Percentiles rank a stretch among this genome's conserved stretches.
Conservation (phyloP, 2,329 filamentous ascomycete species). For the Verticillium dahliae region DNA sequence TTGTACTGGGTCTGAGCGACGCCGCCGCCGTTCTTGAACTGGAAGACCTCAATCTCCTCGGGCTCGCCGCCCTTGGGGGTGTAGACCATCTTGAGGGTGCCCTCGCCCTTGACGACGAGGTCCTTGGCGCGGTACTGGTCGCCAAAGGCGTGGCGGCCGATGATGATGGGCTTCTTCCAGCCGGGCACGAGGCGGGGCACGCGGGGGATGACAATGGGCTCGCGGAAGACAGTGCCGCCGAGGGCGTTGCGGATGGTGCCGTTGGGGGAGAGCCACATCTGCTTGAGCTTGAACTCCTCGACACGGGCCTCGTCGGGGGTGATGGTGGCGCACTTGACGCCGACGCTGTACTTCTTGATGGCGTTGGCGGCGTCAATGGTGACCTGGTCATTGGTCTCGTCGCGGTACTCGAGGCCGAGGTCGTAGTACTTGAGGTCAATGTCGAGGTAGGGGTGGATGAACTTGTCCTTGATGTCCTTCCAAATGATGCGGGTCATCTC, state of each 20-base stretch:
- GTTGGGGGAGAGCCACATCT: constrained; percentile 98
- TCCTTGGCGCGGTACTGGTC: constrained; percentile 99
- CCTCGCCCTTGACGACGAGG: constrained; percentile 71
- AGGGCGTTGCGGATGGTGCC: constrained; percentile 73
- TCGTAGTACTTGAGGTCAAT: constrained; percentile 99
- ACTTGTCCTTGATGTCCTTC: constrained; percentile 98
- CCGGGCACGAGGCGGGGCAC: constrained; percentile 91
- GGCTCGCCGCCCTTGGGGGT: constrained; percentile 78
- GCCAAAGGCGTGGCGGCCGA: constrained; percentile 95
- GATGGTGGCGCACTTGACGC: constrained; percentile 99
- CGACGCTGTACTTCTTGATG: constrained; percentile 98
- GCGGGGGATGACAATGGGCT: constrained; percentile 92
- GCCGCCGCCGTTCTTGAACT: constrained; percentile 77
- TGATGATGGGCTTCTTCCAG: constrained; percentile 99
- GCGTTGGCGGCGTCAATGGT: constrained; percentile 92
- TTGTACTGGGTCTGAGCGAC: constrained; percentile 97
- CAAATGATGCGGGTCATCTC: constrained; percentile 99
- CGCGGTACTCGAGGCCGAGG: constrained; percentile 86
- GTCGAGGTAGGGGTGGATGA: constrained; percentile 93
- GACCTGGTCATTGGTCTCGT: constrained; percentile 94
- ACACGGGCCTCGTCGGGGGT: constrained; percentile 95
- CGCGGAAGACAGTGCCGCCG: constrained; percentile 96
- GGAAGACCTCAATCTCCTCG: constrained; percentile 81
- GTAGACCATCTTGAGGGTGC: constrained; percentile 91
- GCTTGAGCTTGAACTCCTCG: constrained; percentile 97